phyloP scores from a whole-genome alignment of 164 flowering plant species.

The Chimonanthus praecox region DNA sequence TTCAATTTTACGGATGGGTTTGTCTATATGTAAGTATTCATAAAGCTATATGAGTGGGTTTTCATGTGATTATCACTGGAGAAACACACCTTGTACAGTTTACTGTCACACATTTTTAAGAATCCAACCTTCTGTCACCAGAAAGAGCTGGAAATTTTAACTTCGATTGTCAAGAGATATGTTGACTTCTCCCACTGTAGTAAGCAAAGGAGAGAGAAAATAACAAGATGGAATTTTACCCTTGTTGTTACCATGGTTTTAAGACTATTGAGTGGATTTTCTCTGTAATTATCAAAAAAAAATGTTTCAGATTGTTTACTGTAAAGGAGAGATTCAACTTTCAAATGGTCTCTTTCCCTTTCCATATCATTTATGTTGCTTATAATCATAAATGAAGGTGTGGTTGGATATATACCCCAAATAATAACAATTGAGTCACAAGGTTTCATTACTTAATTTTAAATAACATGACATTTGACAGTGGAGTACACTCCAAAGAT shows the following conservation, averaged over 20 bases:
- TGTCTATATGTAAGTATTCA: constrained; percentile 12
- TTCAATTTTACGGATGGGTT: background rate
- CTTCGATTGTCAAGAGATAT: background rate
- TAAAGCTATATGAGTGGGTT: constrained; percentile 25
- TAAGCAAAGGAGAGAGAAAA: background rate
- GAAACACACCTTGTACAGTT: background rate
- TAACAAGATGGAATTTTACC: background rate
- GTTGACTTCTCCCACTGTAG: background rate
- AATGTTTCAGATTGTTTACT: too few species aligned
- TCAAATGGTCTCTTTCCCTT: background rate
- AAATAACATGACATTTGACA: too few species aligned
- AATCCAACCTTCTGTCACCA: background rate
- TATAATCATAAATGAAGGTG: background rate
- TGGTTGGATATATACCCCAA: too few species aligned
- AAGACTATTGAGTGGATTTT: background rate
- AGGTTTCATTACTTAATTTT: too few species aligned
- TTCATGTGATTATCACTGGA: background rate
- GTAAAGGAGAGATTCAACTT: background rate
- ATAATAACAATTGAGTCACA: too few species aligned
- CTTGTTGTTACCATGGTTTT: background rate
- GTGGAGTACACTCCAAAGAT: too few species aligned
- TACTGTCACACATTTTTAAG: background rate
- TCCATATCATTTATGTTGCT: background rate
- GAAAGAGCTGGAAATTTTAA: background rate
- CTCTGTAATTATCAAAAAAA: background rate